Evolutionary conservation across 106 monocot genomes (phyloP).

Genomic region (Triglochin maritima): DNA sequence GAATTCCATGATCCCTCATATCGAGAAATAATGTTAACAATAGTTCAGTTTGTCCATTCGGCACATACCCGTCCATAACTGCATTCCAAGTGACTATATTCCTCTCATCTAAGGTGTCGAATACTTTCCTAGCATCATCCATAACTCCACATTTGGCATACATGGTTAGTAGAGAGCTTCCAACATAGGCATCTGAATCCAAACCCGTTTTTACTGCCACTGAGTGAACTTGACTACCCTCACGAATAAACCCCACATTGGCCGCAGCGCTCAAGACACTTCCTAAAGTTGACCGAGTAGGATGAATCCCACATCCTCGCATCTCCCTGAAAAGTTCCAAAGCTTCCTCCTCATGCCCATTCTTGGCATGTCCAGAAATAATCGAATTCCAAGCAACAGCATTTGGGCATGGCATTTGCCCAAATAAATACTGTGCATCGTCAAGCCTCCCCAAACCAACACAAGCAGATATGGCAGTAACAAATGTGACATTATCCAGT

Average conservation of each 20-base stretch:
- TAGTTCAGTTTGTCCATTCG: conserved; percentile 25
- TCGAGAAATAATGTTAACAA: conserved; percentile 26
- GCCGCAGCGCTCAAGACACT: conserved; percentile 65
- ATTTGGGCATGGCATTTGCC: conserved; percentile 26
- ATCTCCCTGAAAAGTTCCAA: conserved; percentile 46
- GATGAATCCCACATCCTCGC: conserved; percentile 28
- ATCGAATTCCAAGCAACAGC: conserved; percentile 48
- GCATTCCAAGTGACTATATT: conserved; percentile 73
- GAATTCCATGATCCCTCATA: conserved; percentile 25
- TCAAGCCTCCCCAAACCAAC: conserved; percentile 31
- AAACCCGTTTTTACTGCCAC: conserved; percentile 42
- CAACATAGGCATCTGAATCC: conserved; percentile 60
- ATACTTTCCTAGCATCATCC: conserved; percentile 43
- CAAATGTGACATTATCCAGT: conserved; percentile 31
- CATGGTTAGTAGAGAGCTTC: conserved; percentile 55
- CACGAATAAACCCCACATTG: conserved; percentile 19
- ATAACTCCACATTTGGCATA: conserved; percentile 42
- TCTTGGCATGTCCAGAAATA: conserved; percentile 47
- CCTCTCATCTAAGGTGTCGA: conserved; percentile 21
- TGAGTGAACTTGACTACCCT: conserved; percentile 39
- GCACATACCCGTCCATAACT: conserved; percentile 40
- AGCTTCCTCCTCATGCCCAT: conserved; percentile 38
- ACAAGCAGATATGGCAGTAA: conserved; percentile 44
- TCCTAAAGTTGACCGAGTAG: conserved; percentile 63
- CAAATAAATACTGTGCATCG: conserved; percentile 33